Base-by-base conservation (phyloP, 768 basidiomycete genomes). In the Phaeolepiota aurea region DNA sequence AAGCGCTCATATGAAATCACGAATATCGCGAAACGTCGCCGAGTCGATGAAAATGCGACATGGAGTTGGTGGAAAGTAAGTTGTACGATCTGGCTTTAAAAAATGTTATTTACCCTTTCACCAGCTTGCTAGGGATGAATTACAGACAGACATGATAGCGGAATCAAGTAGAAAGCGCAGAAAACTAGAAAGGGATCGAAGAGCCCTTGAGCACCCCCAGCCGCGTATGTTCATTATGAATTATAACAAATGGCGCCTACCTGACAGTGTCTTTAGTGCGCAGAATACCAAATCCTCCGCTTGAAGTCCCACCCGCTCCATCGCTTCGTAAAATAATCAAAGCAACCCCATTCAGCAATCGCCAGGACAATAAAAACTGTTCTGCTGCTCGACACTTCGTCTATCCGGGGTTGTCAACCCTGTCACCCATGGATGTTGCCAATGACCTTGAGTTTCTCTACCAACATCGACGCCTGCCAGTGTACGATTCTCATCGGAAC, bases 31-130 rank as follows among this genome's bases (percentile, higher is more conserved):
- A 79, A 75, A 47, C 74, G 78, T 47, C 66, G 82, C 19, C 74
- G 72, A 41, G 67, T 77, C 3, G 84, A 91, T 40, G 88, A 91
- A 46, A 65, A 75, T 22, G 76, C 76, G 10, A 78, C 85, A 20
- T 94, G 92, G 91, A 80, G 80, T 45, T 86, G 82, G 74, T 97
- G 94, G 94, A 82, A 82, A 67, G 89, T n/a, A n/a, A n/a, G n/a
- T n/a, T n/a, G n/a, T 88, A 50, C 52, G 69, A 35, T 35, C 28
- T 31, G 9, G 14, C 10, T 31, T 31, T 10, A 31, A 9, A n/a
- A n/a, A 9, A 14, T 10, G 14, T 14, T 31, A 14, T 14, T 9
- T 31, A 14, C 14, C 28, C 28, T 31, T 31, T 14, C 28, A 31
- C 14, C 54, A 92, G 89, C 61, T 81, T 44, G 69, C 84, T 18